Evolutionary conservation across 176 grass and related monocot species (phyloP).

Genomic region (Bonia amplexicaulis): DNA sequence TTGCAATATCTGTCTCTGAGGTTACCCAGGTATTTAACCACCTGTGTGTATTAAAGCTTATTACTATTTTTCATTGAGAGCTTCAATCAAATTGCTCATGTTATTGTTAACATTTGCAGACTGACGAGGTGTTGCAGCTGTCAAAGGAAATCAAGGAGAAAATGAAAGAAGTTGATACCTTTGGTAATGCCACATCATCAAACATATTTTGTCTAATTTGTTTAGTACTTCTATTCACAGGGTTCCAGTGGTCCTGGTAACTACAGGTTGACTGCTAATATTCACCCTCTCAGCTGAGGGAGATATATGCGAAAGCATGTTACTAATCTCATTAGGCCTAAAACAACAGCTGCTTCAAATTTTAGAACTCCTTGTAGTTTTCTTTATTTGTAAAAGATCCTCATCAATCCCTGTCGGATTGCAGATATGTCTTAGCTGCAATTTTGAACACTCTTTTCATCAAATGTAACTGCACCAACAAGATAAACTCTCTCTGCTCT

Average conservation of each 20-base stretch:
- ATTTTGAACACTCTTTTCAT: not conserved
- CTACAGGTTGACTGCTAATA: not conserved
- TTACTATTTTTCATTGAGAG: not conserved
- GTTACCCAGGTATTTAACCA: slow-evolving; percentile 68
- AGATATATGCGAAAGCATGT: not conserved
- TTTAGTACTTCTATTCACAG: not conserved
- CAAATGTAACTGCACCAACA: not conserved
- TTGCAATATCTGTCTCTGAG: slow-evolving; percentile 91
- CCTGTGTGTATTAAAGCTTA: not conserved
- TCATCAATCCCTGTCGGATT: not conserved
- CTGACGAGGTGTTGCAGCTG: slow-evolving; percentile 56
- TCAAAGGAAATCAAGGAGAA: slow-evolving; percentile 94
- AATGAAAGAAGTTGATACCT: slow-evolving; percentile 72
- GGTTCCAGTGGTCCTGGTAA: not conserved
- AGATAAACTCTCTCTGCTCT: not conserved
- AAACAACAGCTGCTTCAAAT: not conserved
- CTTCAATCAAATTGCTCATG: slow-evolving; percentile 9
- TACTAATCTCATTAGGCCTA: not conserved
- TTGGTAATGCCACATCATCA: slow-evolving; percentile 46
- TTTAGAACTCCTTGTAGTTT: not conserved
- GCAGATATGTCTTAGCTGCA: not conserved
- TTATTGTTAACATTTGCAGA: slow-evolving; percentile 41
- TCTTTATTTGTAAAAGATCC: not conserved
- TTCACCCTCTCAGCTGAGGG: not conserved
- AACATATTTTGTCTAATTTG: not conserved